Conservation (phyloP, 805 yeast species). For the Kazachstania kunashirensis region DNA sequence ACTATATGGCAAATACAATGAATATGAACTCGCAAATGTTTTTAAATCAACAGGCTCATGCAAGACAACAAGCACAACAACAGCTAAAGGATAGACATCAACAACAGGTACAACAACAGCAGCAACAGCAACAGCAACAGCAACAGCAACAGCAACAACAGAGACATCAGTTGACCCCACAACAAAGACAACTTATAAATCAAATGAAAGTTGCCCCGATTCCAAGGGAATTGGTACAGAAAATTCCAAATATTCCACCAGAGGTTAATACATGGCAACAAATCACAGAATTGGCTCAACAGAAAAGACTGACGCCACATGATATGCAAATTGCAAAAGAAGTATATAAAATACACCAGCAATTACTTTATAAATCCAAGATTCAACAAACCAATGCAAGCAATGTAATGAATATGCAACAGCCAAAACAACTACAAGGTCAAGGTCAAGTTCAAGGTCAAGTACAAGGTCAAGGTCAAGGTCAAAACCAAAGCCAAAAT, state of each 20-base stretch:
- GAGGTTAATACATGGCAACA: constrained; percentile 69
- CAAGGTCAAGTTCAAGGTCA: constrained; percentile 20
- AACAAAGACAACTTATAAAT: constrained; percentile 29
- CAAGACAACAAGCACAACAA: constrained; percentile 39
- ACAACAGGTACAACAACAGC: constrained; percentile 21
- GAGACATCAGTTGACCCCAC: constrained; percentile 17
- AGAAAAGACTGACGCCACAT: constrained; percentile 25
- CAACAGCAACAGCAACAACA: constrained; percentile 31
- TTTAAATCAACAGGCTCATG: constrained; percentile 42
- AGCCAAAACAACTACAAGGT: constrained; percentile 11
- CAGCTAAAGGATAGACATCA: constrained; percentile 9
- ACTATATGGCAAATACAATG: constrained; percentile 12
- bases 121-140: constrained; percentile 15
- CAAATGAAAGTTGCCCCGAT: constrained; percentile 59
- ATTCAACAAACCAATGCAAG: constrained; percentile 29
- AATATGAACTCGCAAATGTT: constrained; percentile 32
- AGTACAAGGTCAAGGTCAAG: constrained; percentile 15
- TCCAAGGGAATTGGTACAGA: constrained; percentile 20
- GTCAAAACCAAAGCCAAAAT: constrained; percentile 5
- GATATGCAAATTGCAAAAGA: constrained; percentile 27
- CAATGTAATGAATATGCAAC: constrained; percentile 26
- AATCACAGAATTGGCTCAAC: constrained; percentile 27
- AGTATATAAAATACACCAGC: constrained; percentile 56
- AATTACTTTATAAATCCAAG: constrained; percentile 40
- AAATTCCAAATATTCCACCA: constrained; percentile 40